phyloP scores from a whole-genome alignment of 1,284 basidiomycete species.

The Moesziomyces sp. region DNA sequence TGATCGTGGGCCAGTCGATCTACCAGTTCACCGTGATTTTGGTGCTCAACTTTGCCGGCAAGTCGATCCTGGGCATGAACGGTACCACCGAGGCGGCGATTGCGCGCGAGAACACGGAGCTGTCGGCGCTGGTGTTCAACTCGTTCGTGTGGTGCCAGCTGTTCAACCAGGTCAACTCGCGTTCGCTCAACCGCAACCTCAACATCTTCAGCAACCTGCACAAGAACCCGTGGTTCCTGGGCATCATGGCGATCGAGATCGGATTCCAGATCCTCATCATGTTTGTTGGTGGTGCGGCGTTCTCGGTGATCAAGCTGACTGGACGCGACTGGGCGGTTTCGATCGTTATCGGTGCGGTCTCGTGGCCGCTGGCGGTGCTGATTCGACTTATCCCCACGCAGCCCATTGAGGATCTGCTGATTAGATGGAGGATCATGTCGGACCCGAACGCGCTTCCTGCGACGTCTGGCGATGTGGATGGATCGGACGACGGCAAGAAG shows the following conservation, averaged over 20 bases:
- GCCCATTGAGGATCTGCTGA: constrained; percentile 81
- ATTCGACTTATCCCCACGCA: constrained; percentile 84
- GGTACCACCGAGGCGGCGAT: constrained; percentile 62
- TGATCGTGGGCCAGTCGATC: constrained; percentile 87
- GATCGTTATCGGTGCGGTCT: constrained; percentile 83
- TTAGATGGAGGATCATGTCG: constrained; percentile 75
- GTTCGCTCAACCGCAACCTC: constrained; percentile 83
- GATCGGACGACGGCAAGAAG: constrained; percentile 54
- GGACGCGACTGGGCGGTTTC: constrained; percentile 94
- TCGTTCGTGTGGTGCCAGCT: constrained; percentile 86
- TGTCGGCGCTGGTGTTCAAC: constrained; percentile 93
- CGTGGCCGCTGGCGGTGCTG: constrained; percentile 86
- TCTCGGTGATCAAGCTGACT: constrained; percentile 82
- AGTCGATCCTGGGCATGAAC: constrained; percentile 73
- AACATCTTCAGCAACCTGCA: constrained; percentile 89
- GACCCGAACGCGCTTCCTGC: constrained; percentile 78
- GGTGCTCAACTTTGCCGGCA: constrained; percentile 87
- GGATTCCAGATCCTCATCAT: constrained; percentile 88
- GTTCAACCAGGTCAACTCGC: constrained; percentile 87
- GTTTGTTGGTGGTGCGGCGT: constrained; percentile 89
- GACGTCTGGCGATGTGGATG: constrained; percentile 17
- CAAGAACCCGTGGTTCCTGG: constrained; percentile 85
- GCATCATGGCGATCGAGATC: constrained; percentile 86
- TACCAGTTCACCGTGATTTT: constrained; percentile 89
- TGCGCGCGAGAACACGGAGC: constrained; percentile 71